phyloP scores from a whole-genome alignment of 345 rosid species.

The Arabidopsis thaliana region DNA sequence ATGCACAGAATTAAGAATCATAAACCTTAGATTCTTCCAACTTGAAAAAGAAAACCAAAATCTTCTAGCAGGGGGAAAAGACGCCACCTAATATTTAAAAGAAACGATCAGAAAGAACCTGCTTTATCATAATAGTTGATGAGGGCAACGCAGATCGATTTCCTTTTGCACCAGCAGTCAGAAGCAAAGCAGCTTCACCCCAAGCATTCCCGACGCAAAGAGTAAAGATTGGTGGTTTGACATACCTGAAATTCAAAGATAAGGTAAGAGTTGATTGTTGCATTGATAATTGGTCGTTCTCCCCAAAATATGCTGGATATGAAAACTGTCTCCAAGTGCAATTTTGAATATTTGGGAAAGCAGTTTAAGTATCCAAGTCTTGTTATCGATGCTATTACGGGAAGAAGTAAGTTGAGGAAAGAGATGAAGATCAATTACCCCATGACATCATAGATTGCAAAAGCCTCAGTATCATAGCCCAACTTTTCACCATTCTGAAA shows the following conservation, averaged over 20 bases:
- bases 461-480: constrained; percentile 93
- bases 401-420: constrained; percentile 14
- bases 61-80: neutral
- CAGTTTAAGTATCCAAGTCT: constrained; percentile 12
- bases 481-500: constrained; percentile 60
- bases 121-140: constrained; percentile 52
- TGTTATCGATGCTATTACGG: neutral
- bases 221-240: constrained; percentile 88
- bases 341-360: constrained; percentile 4
- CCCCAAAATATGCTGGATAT: constrained; percentile 12
- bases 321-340: constrained; percentile 14
- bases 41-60: constrained; percentile 4
- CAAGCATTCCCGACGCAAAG: constrained; percentile 97
- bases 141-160: constrained; percentile 53
- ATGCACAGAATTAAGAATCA: constrained; percentile 15
- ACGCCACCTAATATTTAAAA: constrained; percentile 9
- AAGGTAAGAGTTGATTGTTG: constrained; percentile 24
- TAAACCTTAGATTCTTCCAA: constrained; percentile 12
- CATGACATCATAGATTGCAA: constrained; percentile 92
- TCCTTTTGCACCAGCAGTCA: constrained; percentile 53
- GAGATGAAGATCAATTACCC: constrained; percentile 51
- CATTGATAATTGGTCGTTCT: neutral
- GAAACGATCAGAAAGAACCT: constrained; percentile 38
- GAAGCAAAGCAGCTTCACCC: constrained; percentile 96
- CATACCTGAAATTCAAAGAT: constrained; percentile 57